Evolutionary conservation across 129 eudicot genomes (phyloP).

Genomic region (Flaveria sonorensis): DNA sequence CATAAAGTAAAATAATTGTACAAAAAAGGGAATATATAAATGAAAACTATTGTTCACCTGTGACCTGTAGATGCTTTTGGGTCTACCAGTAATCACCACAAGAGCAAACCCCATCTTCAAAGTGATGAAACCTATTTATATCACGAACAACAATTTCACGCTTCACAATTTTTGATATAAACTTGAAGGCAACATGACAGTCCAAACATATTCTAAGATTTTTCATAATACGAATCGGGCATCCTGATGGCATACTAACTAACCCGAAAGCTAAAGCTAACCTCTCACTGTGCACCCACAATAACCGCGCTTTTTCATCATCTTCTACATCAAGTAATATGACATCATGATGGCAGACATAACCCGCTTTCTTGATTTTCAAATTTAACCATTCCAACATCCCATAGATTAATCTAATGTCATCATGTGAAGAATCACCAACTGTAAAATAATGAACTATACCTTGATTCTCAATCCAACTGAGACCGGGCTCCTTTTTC

Average conservation of each 20-base stretch:
- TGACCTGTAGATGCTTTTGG: conserved; percentile 5
- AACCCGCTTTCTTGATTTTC: conserved; percentile 47
- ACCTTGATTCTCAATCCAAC: conserved; percentile 79
- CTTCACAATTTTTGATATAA: conserved; percentile 53
- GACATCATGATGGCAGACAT: conserved; percentile 55
- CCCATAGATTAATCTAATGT: conserved; percentile 53
- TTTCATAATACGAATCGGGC: conserved; percentile 71
- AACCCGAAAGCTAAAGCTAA: conserved; percentile 75
- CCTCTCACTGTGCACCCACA: conserved; percentile 85
- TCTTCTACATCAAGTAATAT: conserved; percentile 79
- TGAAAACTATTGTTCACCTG: background rate
- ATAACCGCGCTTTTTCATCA: conserved; percentile 64
- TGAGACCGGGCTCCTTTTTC: conserved; percentile 78
- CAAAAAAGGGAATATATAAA: background rate
- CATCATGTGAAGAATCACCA: conserved; percentile 68
- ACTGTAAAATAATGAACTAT: conserved; percentile 66
- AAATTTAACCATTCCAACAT: conserved; percentile 77
- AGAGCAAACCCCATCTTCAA: conserved; percentile 65
- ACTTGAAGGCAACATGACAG: conserved; percentile 72
- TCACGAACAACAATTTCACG: conserved; percentile 77
- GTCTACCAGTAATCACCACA: conserved; percentile 81
- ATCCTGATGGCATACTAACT: conserved; percentile 48
- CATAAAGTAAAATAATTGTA: conserved; percentile 16
- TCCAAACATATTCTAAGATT: conserved; percentile 81
- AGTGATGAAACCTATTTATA: conserved; percentile 82